Conservation (phyloP, 2,329 filamentous ascomycete genomes). For the Arthrobotrys sphaeroides region DNA sequence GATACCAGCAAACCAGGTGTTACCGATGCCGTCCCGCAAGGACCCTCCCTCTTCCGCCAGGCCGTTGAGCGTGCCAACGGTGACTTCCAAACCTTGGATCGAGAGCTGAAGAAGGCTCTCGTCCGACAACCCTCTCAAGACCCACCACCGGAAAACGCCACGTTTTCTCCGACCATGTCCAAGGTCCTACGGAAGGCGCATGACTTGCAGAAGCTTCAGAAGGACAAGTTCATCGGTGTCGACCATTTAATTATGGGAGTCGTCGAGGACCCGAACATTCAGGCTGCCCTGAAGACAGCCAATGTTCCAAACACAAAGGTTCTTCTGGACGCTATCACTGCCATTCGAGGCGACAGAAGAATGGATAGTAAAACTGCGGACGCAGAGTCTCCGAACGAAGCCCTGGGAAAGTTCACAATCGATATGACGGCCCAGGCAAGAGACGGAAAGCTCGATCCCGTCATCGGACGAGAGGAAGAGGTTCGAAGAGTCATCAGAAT, state of each 20-base stretch:
- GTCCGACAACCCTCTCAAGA: slow-evolving; percentile 94
- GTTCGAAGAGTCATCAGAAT: slow-evolving; percentile 92
- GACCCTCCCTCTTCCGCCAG: slow-evolving; percentile 85
- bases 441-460: slow-evolving; percentile 97
- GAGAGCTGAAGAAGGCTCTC: slow-evolving; percentile 87
- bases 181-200: slow-evolving; percentile 83
- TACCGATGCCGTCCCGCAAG: slow-evolving; percentile 47
- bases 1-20: slow-evolving; percentile 61
- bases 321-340: slow-evolving; percentile 86
- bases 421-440: slow-evolving; percentile 97
- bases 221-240: slow-evolving; percentile 91
- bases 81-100: slow-evolving; percentile 86
- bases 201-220: slow-evolving; percentile 95
- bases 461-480: slow-evolving; percentile 96
- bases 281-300: slow-evolving; percentile 78
- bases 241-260: slow-evolving; percentile 91
- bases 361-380: slow-evolving; percentile 98
- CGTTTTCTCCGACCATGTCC: slow-evolving; percentile 81
- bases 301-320: slow-evolving; percentile 93
- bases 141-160: slow-evolving; percentile 87
- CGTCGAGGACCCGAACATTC: slow-evolving; percentile 79
- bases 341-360: slow-evolving; percentile 89
- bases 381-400: slow-evolving; percentile 84
- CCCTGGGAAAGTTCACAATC: slow-evolving; percentile 96
- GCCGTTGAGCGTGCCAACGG: slow-evolving; percentile 93